phyloP scores from a whole-genome alignment of 352 stramenopile species.

The Phytophthora cryptogea region DNA sequence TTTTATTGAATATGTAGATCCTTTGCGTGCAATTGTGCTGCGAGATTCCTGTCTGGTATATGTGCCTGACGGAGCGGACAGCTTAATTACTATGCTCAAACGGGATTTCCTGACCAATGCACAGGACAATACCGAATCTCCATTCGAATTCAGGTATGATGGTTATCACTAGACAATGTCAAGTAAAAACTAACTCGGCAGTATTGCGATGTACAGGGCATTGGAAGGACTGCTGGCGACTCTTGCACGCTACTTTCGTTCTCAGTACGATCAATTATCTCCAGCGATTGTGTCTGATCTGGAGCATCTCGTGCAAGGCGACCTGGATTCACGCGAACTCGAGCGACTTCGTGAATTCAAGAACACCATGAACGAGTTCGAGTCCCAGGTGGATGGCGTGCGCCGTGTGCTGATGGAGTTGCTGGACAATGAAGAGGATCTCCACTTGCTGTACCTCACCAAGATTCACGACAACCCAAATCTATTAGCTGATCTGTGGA shows the following conservation, averaged over 20 bases:
- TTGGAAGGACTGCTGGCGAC: conserved; percentile 51
- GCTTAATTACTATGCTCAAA: conserved; percentile 52
- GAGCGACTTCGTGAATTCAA: conserved; percentile 61
- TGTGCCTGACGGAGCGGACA: conserved; percentile 49
- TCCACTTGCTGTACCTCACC: conserved; percentile 57
- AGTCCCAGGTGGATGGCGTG: conserved; percentile 56
- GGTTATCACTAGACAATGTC: neutral
- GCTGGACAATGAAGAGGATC: conserved; percentile 64
- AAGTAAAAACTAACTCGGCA: neutral
- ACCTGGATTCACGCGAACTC: conserved; percentile 43
- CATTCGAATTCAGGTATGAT: conserved; percentile 64
- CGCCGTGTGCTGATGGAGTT: conserved; percentile 58
- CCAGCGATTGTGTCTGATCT: conserved; percentile 43
- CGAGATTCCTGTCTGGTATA: conserved; percentile 50
- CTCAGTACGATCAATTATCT: conserved; percentile 44
- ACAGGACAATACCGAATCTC: conserved; percentile 44
- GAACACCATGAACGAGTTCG: conserved; percentile 65
- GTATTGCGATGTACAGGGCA: conserved; percentile 11
- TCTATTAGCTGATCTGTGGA: conserved; percentile 49
- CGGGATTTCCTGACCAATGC: conserved; percentile 49
- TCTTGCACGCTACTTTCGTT: conserved; percentile 43
- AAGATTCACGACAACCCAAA: conserved; percentile 57
- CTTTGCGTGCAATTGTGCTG: conserved; percentile 61
- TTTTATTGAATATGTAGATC: conserved; percentile 33
- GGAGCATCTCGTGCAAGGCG: conserved; percentile 46